Conservation (phyloP, 306 rosid genomes). For the Cucumis cinereus region DNA sequence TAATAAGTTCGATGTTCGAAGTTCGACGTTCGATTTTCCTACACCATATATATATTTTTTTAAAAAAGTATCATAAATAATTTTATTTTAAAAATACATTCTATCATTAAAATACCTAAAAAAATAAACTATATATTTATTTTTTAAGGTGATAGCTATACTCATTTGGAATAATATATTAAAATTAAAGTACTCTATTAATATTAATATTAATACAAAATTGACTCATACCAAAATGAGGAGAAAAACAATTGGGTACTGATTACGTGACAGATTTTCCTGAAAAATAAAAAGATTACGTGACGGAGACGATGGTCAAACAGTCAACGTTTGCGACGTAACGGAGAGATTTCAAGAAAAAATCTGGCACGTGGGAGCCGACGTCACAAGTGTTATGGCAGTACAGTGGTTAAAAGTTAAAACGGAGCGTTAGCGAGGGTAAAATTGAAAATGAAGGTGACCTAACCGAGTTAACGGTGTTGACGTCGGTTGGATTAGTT, state of each 20-base stretch:
- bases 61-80: too few relatives aligned
- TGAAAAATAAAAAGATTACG: not conserved
- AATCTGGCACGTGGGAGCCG: not conserved
- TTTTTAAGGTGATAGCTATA: too few relatives aligned
- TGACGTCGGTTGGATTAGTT: slow-evolving; percentile 4
- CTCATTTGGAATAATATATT: too few relatives aligned
- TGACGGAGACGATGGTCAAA: not conserved
- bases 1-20: too few relatives aligned
- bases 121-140: too few relatives aligned
- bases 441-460: not conserved
- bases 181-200: too few relatives aligned
- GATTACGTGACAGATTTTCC: not conserved
- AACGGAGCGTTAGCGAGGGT: not conserved
- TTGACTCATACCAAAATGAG: not conserved
- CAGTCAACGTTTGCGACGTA: not conserved
- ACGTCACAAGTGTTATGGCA: not conserved
- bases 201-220: not conserved
- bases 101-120: too few relatives aligned
- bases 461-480: slow-evolving; percentile 12
- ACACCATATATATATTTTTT: too few relatives aligned
- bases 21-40: too few relatives aligned
- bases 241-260: not conserved
- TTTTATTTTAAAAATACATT: too few relatives aligned
- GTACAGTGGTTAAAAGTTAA: not conserved
- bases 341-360: not conserved